Evolutionary conservation across 1,284 basidiomycete genomes (phyloP), one percentile per base, ranked within the genome.

Genomic region (Ganoderma resinaceum): DNA sequence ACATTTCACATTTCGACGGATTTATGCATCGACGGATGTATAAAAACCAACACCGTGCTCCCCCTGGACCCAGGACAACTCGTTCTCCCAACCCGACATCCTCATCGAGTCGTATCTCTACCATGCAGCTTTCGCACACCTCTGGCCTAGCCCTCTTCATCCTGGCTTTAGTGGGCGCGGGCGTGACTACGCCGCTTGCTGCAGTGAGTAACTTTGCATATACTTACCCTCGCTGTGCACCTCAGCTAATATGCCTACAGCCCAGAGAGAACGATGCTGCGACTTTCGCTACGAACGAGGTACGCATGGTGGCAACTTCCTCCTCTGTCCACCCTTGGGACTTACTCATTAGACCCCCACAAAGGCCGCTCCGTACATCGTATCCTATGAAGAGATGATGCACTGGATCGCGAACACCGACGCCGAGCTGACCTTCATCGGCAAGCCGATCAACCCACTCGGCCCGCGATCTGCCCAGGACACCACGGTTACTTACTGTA

Each of bases 341-440:
- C 26, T 5, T 16, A 16, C 26, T 52, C 12, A 52, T 5, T 1
- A 12, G n/a, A 23, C 16, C 9, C 2, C 11, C 49, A 53, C 14
- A 11, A 23, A 59, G 33, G 3, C 37, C 7, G 23, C 37, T 14
- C 6, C 37, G 37, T 65, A 29, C 5, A 2, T 59, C 33, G 58
- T 59, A 26, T 59, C 58, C 20, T 37, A 59, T 12, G 35, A 59
- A 23, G 3, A 59, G 37, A 59, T 59, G 58, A 26, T 40, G 58
- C 43, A 76, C 52, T 66, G 65, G 65, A 23, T 66, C 52, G 49
- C 59, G 2, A 66, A 37, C 20, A 66, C 65, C 49, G 60, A 61
- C 2, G 60, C 65, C 37, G 18, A 66, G 37, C 23, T 66, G 38
- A 66, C 65, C 26, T 62, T 61, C 60, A 3, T 66, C 38, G 49